Percentiles rank a stretch among this genome's conserved stretches.
These are phyloP conservation scores for Bjerkandera adusta DNA, from an alignment of 1,284 basidiomycete genomes.

Conservation along the genomic window DNA sequence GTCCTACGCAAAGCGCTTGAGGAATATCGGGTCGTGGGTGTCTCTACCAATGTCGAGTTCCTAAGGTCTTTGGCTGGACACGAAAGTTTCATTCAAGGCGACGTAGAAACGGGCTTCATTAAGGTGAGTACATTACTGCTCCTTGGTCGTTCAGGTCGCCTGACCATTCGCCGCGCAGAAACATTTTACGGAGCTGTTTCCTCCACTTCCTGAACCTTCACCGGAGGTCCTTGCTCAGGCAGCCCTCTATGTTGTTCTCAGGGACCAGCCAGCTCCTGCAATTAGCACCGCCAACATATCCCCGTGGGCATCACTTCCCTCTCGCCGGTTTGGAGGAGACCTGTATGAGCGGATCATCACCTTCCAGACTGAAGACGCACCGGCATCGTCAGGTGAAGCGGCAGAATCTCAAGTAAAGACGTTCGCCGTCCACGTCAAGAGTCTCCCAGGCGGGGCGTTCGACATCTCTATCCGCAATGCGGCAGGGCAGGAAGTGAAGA, in stretches of 20 bases:
- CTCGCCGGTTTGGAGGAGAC: slow-evolving; percentile 78
- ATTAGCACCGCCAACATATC: slow-evolving; percentile 31
- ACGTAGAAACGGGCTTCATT: slow-evolving; percentile 94
- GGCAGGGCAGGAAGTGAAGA: slow-evolving; percentile 23
- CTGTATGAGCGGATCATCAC: slow-evolving; percentile 56
- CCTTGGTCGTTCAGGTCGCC: too few species aligned
- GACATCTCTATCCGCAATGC: slow-evolving; percentile 50
- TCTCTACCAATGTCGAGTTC: slow-evolving; percentile 91
- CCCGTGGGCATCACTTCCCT: slow-evolving; percentile 69
- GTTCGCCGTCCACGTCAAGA: slow-evolving; percentile 46
- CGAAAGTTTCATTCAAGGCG: slow-evolving; percentile 72
- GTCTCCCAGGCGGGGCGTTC: slow-evolving; percentile 42
- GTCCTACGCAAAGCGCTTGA: slow-evolving; percentile 79
- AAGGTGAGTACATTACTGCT: slow-evolving; percentile 42
- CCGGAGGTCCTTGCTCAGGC: slow-evolving; percentile 73
- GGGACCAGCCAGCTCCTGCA: slow-evolving; percentile 49
- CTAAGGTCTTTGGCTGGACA: slow-evolving; percentile 77
- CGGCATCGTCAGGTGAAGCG: slow-evolving; percentile 1
- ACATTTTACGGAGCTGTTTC: slow-evolving; percentile 78
- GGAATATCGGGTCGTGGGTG: slow-evolving; percentile 89
- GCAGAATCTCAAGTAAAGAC: slow-evolving; percentile 20
- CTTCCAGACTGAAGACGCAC: slow-evolving; percentile 39
- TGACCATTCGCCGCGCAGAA: slow-evolving; percentile 59
- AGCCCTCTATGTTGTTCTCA: slow-evolving; percentile 71
- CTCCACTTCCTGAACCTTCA: slow-evolving; percentile 52